Evolutionary conservation across 192 early-diverging fungal genomes (phyloP).

Genomic region (Umbelopsis ramanniana): DNA sequence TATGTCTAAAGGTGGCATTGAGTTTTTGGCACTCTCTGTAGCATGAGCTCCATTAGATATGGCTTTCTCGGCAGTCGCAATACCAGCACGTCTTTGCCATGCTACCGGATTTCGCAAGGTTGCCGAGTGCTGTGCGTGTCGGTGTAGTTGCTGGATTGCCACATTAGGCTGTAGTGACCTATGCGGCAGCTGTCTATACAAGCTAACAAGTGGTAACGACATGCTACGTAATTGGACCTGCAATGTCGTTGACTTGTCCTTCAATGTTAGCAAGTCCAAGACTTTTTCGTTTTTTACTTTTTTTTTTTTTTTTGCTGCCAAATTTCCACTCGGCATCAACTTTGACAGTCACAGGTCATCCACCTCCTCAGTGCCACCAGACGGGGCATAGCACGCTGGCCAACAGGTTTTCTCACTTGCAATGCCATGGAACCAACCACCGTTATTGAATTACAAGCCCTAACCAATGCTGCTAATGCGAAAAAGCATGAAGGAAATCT

Average conservation of each 20-base stretch:
- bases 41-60: not conserved
- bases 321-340: not conserved
- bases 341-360: not conserved
- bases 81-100: conserved; percentile 5
- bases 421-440: not conserved
- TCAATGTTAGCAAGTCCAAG: not conserved
- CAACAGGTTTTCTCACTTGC: not conserved
- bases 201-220: conserved; percentile 18
- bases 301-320: not conserved
- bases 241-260: not conserved
- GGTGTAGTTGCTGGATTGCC: not conserved
- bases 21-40: not conserved
- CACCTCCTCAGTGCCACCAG: not conserved
- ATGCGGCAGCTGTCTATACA: conserved; percentile 3
- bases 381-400: not conserved
- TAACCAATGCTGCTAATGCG: conserved; percentile 1
- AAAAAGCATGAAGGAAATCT: conserved; percentile 3
- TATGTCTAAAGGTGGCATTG: conserved; percentile 11
- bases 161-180: not conserved
- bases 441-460: not conserved
- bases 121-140: not conserved
- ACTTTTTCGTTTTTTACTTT: not conserved
- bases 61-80: conserved; percentile 3
- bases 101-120: not conserved
- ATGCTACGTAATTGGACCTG: not conserved